phyloP scores from a whole-genome alignment of 768 basidiomycete genomes.

The Leccinum disarticulatum region DNA sequence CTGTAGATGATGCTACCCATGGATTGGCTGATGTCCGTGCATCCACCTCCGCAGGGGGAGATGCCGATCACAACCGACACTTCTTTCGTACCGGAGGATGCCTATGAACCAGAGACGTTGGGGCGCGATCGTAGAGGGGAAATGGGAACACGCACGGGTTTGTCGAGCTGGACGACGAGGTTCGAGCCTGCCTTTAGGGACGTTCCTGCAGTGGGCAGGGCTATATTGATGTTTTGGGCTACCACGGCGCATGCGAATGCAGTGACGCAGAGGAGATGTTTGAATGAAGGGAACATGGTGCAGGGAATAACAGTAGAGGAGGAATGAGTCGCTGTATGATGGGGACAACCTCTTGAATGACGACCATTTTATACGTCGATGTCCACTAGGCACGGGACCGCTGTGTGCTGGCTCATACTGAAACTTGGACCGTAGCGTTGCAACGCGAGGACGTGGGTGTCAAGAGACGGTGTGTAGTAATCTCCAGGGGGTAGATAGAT shows the following conservation, averaged over 20 bases:
- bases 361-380: slow-evolving; percentile 7
- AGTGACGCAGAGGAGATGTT: slow-evolving; percentile 7
- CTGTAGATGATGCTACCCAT: slow-evolving; percentile 6
- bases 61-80: slow-evolving; percentile 9
- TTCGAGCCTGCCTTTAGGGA: slow-evolving; percentile 33
- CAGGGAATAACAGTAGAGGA: too few relatives aligned
- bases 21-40: background rate
- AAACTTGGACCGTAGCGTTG: background rate
- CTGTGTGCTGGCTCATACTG: background rate
- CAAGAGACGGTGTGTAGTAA: background rate
- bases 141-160: slow-evolving; percentile 35
- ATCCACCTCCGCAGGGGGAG: background rate
- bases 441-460: background rate
- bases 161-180: slow-evolving; percentile 40
- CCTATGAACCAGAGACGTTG: background rate
- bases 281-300: slow-evolving; percentile 14
- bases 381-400: background rate
- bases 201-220: slow-evolving; percentile 34
- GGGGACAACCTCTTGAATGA: background rate
- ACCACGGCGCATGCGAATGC: slow-evolving; percentile 24
- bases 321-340: background rate
- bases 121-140: background rate
- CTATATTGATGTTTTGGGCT: slow-evolving; percentile 41
- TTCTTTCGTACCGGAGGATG: background rate
- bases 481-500: background rate